Conservation (phyloP, 805 yeast genomes). For the Yarrowia divulgata region DNA sequence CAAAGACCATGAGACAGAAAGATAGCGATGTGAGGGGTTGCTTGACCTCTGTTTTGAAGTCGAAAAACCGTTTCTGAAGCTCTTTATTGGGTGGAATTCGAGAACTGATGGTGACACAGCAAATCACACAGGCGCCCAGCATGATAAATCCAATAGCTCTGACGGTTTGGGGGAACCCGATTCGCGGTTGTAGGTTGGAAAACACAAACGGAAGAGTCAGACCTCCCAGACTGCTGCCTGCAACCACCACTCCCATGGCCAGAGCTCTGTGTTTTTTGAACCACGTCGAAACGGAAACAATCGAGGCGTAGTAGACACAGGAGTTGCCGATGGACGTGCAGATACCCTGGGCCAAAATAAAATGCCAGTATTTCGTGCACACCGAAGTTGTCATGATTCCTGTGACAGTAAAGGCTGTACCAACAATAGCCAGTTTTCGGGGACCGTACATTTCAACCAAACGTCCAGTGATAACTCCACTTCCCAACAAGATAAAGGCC, state of each 20-base stretch:
- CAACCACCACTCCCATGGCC: conserved; percentile 56
- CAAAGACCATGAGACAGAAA: conserved; percentile 44
- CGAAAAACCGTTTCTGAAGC: conserved; percentile 39
- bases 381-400: conserved; percentile 50
- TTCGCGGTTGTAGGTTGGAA: conserved; percentile 52
- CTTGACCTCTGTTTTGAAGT: conserved; percentile 17
- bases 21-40: conserved; percentile 32
- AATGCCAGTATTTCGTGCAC: conserved; percentile 56
- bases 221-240: conserved; percentile 62
- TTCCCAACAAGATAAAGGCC: conserved; percentile 46
- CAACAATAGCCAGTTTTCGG: conserved; percentile 43
- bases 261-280: conserved; percentile 55
- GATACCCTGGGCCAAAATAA: conserved; percentile 60
- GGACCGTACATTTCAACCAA: conserved; percentile 48
- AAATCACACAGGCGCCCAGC: conserved; percentile 45
- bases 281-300: conserved; percentile 57
- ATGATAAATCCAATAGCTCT: conserved; percentile 56
- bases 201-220: conserved; percentile 58
- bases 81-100: conserved; percentile 45
- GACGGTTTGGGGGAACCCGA: conserved; percentile 61
- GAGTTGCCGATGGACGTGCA: conserved; percentile 58
- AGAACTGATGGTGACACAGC: conserved; percentile 44
- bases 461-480: conserved; percentile 47
- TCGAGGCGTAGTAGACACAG: conserved; percentile 55
- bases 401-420: conserved; percentile 45